A percentile compares a stretch with the other conserved stretches of the same genome.
These are phyloP conservation scores for Erodium moschatum DNA, from an alignment of 441 rosid genomes.

Conservation along the genomic window DNA sequence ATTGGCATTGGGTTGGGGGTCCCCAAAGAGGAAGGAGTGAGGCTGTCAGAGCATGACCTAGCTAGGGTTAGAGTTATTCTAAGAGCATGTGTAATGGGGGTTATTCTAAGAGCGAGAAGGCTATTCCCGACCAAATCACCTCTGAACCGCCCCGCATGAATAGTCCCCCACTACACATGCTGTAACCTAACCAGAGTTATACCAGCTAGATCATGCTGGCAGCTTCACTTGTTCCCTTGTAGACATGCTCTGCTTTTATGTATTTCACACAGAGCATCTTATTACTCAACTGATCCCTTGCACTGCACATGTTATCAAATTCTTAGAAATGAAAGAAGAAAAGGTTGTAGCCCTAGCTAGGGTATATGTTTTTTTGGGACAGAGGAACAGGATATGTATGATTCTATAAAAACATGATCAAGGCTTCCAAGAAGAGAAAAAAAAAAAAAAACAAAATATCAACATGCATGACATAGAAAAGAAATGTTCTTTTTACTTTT, in stretches of 20 bases:
- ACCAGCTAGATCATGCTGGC: conserved; percentile 65
- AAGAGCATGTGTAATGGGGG: no score
- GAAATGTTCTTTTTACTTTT: background rate
- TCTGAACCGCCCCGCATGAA: no score
- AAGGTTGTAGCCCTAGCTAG: background rate
- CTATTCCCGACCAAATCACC: no score
- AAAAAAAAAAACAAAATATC: background rate
- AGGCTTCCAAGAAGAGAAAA: background rate
- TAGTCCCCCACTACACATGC: no score
- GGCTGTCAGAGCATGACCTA: conserved; percentile 97
- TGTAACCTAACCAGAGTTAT: conserved; percentile 27
- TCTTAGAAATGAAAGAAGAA: conserved; percentile 4
- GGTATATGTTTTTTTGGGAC: background rate
- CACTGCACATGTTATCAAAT: background rate
- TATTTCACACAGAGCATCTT: background rate
- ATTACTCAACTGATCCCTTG: background rate
- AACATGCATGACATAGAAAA: background rate
- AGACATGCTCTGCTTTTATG: background rate
- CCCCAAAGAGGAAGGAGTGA: conserved; percentile 74
- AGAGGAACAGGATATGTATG: background rate
- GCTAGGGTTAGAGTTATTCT: conserved; percentile 33
- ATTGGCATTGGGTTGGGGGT: conserved; percentile 13
- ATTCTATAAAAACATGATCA: background rate
- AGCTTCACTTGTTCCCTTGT: conserved; percentile 86
- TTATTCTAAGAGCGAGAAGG: no score